Percentiles rank a stretch among this genome's conserved stretches.
phyloP scores from a whole-genome alignment of 2,329 filamentous ascomycete genomes.

The Diaporthe amygdali region DNA sequence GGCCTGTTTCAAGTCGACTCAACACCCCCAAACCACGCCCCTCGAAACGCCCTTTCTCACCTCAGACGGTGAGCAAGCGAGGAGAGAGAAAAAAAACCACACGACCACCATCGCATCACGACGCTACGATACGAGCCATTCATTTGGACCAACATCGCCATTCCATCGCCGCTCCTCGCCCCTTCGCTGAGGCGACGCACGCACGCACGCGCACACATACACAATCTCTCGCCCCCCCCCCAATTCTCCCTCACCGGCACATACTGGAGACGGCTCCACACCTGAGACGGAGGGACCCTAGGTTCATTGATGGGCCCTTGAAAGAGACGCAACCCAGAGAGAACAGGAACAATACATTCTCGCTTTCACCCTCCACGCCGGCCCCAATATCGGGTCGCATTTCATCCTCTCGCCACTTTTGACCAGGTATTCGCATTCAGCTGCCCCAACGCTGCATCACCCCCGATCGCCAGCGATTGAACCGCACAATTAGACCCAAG shows the following conservation, averaged over 20 bases:
- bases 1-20: slow-evolving; percentile 26
- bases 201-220: neutral
- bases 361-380: slow-evolving; percentile 13
- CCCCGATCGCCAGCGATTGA: neutral
- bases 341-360: slow-evolving; percentile 12
- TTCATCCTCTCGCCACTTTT: slow-evolving; percentile 13
- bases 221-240: neutral
- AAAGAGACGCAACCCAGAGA: slow-evolving; percentile 18
- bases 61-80: slow-evolving; percentile 5
- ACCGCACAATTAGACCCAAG: neutral
- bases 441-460: neutral
- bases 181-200: neutral
- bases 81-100: neutral
- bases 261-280: slow-evolving; percentile 20
- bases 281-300: slow-evolving; percentile 19
- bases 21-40: slow-evolving; percentile 16
- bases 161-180: neutral
- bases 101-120: slow-evolving; percentile 6
- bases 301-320: slow-evolving; percentile 18
- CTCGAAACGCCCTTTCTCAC: slow-evolving; percentile 22
- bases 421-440: slow-evolving; percentile 10
- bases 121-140: slow-evolving; percentile 2
- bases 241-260: slow-evolving; percentile 2
- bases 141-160: slow-evolving; percentile 8
- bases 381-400: slow-evolving; percentile 14